phyloP scores from a whole-genome alignment of 2,329 filamentous ascomycete genomes.

The Boeremia exigua region DNA sequence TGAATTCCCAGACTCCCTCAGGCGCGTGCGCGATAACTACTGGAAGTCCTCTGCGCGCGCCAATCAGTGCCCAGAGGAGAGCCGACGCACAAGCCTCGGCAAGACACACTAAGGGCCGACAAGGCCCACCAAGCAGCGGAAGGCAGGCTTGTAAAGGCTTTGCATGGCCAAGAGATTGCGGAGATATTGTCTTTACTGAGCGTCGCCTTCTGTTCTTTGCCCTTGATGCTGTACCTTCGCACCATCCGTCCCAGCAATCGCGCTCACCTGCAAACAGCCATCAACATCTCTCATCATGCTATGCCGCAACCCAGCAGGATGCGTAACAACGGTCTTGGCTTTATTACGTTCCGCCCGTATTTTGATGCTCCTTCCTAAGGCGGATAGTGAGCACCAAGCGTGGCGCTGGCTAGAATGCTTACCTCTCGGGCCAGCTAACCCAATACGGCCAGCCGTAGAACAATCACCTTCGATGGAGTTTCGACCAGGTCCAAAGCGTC shows the following conservation, averaged over 20 bases:
- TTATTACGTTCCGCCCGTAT: conserved; percentile 18
- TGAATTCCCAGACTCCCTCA: conserved; percentile 17
- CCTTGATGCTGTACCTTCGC: background rate
- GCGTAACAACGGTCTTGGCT: conserved; percentile 7
- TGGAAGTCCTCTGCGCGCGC: conserved; percentile 12
- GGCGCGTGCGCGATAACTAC: conserved; percentile 15
- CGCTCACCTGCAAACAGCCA: background rate
- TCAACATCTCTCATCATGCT: background rate
- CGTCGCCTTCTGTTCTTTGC: background rate
- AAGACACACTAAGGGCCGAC: conserved; percentile 14
- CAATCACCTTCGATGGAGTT: conserved; percentile 10
- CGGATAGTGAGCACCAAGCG: background rate
- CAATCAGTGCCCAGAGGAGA: conserved; percentile 18
- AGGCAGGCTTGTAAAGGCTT: conserved; percentile 13
- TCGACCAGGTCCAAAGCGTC: conserved; percentile 12
- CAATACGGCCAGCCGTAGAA: conserved; percentile 3
- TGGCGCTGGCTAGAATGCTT: conserved; percentile 19
- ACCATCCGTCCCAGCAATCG: background rate
- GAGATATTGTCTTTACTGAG: background rate
- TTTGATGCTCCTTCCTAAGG: conserved; percentile 13
- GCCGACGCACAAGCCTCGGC: conserved; percentile 24
- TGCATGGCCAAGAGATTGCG: background rate
- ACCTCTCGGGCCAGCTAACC: conserved; percentile 6
- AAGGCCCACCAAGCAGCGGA: conserved; percentile 22
- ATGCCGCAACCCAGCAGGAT: conserved; percentile 5